Evolutionary conservation across 1,284 basidiomycete species (phyloP).

Genomic region (Sphagnurus paluster): DNA sequence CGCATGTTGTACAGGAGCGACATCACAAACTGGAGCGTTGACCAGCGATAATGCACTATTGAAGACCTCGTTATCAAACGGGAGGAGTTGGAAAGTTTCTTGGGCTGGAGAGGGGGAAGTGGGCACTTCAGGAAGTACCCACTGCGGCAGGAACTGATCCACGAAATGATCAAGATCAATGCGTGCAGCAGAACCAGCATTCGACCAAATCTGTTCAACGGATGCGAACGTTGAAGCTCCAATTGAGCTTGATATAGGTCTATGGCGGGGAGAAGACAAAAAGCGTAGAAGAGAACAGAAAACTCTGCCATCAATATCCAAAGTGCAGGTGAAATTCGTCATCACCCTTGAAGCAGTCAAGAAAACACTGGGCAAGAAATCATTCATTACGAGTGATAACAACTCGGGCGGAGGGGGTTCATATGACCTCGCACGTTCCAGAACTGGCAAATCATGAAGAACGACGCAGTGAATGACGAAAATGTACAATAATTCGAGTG

Average conservation of each 20-base stretch:
- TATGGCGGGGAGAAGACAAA: slow-evolving; percentile 22
- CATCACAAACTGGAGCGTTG: slow-evolving; percentile 28
- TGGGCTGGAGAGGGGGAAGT: neutral
- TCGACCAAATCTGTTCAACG: slow-evolving; percentile 29
- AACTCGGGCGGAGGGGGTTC: slow-evolving; percentile 32
- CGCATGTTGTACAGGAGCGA: slow-evolving; percentile 18
- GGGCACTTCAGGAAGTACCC: no score
- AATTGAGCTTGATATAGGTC: slow-evolving; percentile 28
- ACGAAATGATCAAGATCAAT: slow-evolving; percentile 26
- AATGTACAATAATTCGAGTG: slow-evolving; percentile 24
- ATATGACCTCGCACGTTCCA: slow-evolving; percentile 41
- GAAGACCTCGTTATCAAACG: slow-evolving; percentile 54
- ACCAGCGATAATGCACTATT: slow-evolving; percentile 44
- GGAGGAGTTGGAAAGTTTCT: slow-evolving; percentile 36
- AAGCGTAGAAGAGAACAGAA: slow-evolving; percentile 44
- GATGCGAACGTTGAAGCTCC: slow-evolving; percentile 28
- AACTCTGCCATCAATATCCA: slow-evolving; percentile 54
- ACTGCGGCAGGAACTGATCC: slow-evolving; percentile 8
- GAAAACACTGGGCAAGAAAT: slow-evolving; percentile 43
- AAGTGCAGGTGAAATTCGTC: slow-evolving; percentile 21
- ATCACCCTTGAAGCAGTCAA: slow-evolving; percentile 28
- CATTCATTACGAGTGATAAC: slow-evolving; percentile 25
- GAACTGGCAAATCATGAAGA: slow-evolving; percentile 41
- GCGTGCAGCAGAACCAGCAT: slow-evolving; percentile 21
- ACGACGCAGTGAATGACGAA: slow-evolving; percentile 41